Evolutionary conservation across 1,284 basidiomycete genomes (phyloP), one percentile per base, ranked within the genome.

Genomic region (Wolfiporia cocos): DNA sequence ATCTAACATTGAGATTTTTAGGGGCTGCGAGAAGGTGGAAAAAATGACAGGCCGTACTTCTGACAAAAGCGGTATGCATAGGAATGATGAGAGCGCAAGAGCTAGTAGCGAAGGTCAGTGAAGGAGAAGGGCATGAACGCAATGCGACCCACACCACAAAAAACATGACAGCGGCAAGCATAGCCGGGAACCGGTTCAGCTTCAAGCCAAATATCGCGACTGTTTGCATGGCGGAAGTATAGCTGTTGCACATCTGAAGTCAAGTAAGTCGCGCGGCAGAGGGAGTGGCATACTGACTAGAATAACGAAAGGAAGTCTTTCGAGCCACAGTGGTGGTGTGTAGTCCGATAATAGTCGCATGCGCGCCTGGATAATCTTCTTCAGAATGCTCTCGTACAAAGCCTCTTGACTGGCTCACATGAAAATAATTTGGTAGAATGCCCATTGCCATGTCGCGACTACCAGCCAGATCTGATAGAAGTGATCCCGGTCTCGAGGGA

Each of bases 151-250:
- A 84, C 76, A 84, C 61, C 26, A 81, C 54, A 48, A 82, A 74
- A 60, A 84, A 78, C 37, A 69, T 54, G 6, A 74, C 37, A 0
- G 79, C 75, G 6, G 80, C 82, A 23, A 79, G 41, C 34, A 80
- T 64, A 1, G 83, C 81, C n/a, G 78, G 73, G 30, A 86, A 62
- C 17, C 90, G 71, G 45, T 81, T 76, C 52, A 84, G 65, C 50
- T 81, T 77, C 41, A 92, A 60, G 2, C 86, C 87, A 54, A 92
- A 87, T 7, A 92, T 62, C 1, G 78, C 86, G 31, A 92, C 78
- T 0, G 80, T 81, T 53, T 87, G 87, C 18, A 87, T 61, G 10
- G 79, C 86, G 49, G 80, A 68, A 10, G 67, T 66, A 51, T 70
- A 73, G 49, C 70, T 70, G 36, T 35, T n/a, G 18, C 18, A 14